Base-by-base conservation (phyloP, 495 filamentous ascomycete genomes). In the Parathielavia appendiculata region DNA sequence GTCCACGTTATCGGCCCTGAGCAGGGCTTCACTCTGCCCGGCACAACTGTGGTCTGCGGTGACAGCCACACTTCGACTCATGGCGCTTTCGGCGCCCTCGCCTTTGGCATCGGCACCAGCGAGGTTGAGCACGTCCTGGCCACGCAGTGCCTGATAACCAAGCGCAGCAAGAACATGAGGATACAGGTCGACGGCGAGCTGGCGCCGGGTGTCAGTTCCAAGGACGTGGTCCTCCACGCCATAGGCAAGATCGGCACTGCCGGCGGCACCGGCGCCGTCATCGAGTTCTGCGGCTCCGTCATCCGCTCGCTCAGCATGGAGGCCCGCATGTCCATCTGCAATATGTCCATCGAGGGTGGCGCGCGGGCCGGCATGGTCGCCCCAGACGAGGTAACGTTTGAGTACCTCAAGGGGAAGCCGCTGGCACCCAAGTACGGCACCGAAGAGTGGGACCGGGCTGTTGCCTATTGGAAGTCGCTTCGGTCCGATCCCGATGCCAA, bases 1-100 rank as follows among this genome's bases (percentile, higher is more conserved):
- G 93, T 98, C 43, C 93, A 98, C 73, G 88, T 98, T 67, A 96
- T 98, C 64, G 93, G 93, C n/a, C 93, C 93, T 41, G 93, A 98
- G 79, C 93, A 98, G 73, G 93, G 93, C 60, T 98, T 98, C 79
- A 98, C 93, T 39, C 87, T 98, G 17, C 93, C 93, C 10, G 93
- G 92, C 57, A 97, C 93, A 38, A 98, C 93, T 17, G 88, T 98
- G 30, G 93, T 98, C 60, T 98, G 93, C 69, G 93, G 93, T 67
- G 93, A 98, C 80, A 92, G 87, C 60, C 93, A 98, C 73, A 98
- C 93, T 12, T 96, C 92, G 20, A 98, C 93, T 39, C 92, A 98
- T 76, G 93, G 93, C 65, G 93, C 93, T 39, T 98, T 98, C 64
- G 93, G 93, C 58, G 81, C 93, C 61, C 83, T 97, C 35, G 93